phyloP scores from a whole-genome alignment of 2,329 filamentous ascomycete species.

The Westerdykella sp. region DNA sequence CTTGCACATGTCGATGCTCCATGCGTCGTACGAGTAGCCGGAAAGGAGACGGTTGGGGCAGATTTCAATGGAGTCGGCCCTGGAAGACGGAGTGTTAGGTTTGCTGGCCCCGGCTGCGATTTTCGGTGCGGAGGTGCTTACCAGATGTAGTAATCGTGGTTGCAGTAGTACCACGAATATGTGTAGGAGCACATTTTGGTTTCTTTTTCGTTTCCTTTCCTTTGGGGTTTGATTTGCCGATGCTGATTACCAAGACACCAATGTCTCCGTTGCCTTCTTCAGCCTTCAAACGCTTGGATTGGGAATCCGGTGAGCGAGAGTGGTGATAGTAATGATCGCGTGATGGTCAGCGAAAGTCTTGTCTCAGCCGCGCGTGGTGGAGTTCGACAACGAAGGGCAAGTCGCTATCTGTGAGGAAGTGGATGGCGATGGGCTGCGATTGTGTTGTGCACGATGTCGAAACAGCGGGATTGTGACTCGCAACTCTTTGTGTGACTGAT shows the following conservation, averaged over 20 bases:
- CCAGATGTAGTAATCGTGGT: constrained; percentile 46
- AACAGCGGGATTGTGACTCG: too few relatives aligned
- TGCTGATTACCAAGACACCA: too few relatives aligned
- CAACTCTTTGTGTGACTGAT: too few relatives aligned
- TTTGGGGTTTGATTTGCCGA: background rate
- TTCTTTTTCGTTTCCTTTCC: background rate
- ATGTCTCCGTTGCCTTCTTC: too few relatives aligned
- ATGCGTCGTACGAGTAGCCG: constrained; percentile 44
- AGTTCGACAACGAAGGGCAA: background rate
- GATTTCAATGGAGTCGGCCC: constrained; percentile 41
- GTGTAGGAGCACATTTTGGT: constrained; percentile 43
- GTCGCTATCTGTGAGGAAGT: too few relatives aligned
- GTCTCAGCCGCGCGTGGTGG: background rate
- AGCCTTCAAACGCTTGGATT: too few relatives aligned
- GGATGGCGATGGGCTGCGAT: too few relatives aligned
- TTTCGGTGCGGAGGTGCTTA: constrained; percentile 6
- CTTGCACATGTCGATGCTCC: constrained; percentile 45
- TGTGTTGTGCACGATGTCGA: too few relatives aligned
- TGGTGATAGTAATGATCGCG: too few relatives aligned
- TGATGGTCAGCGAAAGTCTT: too few relatives aligned
- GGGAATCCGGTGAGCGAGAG: too few relatives aligned
- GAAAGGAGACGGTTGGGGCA: constrained; percentile 41
- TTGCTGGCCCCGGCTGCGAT: too few relatives aligned
- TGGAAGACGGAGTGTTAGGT: constrained; percentile 2
- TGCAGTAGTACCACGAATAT: constrained; percentile 45